phyloP scores from a whole-genome alignment of 768 basidiomycete genomes.

The Macrolepiota fuliginosa region DNA sequence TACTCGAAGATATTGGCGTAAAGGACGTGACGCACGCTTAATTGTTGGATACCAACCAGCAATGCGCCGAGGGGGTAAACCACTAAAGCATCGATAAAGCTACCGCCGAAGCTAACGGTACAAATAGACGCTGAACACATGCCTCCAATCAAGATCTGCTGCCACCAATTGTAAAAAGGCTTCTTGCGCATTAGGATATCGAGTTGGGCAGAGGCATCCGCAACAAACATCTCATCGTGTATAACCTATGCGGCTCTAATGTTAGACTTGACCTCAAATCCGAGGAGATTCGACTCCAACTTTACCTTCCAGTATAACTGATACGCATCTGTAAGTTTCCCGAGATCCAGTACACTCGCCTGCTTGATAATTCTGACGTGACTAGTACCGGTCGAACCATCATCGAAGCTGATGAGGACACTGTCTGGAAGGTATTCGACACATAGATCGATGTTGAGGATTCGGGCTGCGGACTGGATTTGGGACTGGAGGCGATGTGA shows the following conservation, averaged over 20 bases:
- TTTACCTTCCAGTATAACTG: constrained; percentile 71
- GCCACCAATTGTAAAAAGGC: constrained; percentile 58
- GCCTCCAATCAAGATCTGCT: constrained; percentile 65
- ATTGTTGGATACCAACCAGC: constrained; percentile 68
- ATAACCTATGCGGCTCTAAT: constrained; percentile 56
- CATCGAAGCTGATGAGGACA: constrained; percentile 82
- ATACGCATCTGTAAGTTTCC: constrained; percentile 72
- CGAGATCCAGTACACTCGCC: constrained; percentile 67
- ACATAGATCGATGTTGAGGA: constrained; percentile 68
- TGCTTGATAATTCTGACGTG: constrained; percentile 80
- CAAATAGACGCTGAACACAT: constrained; percentile 77
- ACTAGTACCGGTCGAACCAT: constrained; percentile 74
- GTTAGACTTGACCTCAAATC: background rate
- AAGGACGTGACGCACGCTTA: constrained; percentile 61
- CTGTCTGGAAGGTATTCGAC: constrained; percentile 77
- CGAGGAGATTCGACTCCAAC: background rate
- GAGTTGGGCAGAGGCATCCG: constrained; percentile 67
- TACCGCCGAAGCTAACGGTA: constrained; percentile 68
- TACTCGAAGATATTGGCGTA: constrained; percentile 77
- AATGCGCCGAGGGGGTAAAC: constrained; percentile 75
- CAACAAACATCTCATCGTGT: constrained; percentile 76
- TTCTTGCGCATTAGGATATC: constrained; percentile 69
- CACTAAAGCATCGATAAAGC: constrained; percentile 52
- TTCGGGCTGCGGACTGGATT: constrained; percentile 73
- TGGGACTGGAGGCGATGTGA: constrained; percentile 82